phyloP scores from a whole-genome alignment of 257 asterid genomes.

The Orobanche coerulescens region DNA sequence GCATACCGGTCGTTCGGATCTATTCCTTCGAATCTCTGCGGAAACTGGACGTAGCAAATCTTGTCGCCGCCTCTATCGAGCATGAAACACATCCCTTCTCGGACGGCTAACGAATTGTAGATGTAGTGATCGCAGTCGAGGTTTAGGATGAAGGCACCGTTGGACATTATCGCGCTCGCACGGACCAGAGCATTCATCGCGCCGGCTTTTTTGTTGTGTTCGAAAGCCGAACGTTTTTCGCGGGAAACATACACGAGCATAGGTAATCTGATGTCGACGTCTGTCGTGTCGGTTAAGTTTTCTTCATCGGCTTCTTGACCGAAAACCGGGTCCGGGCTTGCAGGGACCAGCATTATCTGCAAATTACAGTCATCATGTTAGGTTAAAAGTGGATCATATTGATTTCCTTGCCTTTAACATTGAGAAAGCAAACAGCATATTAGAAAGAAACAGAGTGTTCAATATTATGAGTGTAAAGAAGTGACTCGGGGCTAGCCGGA shows the following conservation, averaged over 20 bases:
- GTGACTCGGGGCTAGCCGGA: too few relatives aligned
- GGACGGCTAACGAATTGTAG: slow-evolving; percentile 57
- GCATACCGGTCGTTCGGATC: slow-evolving; percentile 91
- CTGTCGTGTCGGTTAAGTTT: slow-evolving; percentile 48
- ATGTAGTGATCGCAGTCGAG: slow-evolving; percentile 92
- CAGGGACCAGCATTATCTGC: slow-evolving; percentile 88
- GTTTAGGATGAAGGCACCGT: slow-evolving; percentile 82
- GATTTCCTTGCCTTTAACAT: too few relatives aligned
- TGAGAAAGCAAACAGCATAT: too few relatives aligned
- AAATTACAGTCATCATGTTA: neutral
- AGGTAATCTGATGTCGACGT: slow-evolving; percentile 72
- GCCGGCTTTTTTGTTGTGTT: slow-evolving; percentile 95
- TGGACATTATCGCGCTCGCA: slow-evolving; percentile 84
- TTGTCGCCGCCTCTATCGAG: slow-evolving; percentile 87
- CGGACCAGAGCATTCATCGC: slow-evolving; percentile 96
- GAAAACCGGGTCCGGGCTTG: slow-evolving; percentile 58
- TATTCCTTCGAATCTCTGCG: slow-evolving; percentile 84
- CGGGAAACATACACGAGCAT: slow-evolving; percentile 94
- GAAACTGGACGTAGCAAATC: slow-evolving; percentile 83
- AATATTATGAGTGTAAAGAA: too few relatives aligned
- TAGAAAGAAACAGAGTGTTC: too few relatives aligned
- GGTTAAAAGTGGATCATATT: too few relatives aligned
- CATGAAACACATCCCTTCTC: slow-evolving; percentile 99
- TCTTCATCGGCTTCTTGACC: slow-evolving; percentile 62
- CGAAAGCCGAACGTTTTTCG: slow-evolving; percentile 69